A percentile compares a stretch with the other conserved stretches of the same genome.
These are phyloP conservation scores for Arachis hypogaea DNA, from an alignment of 306 rosid species.

Conservation along the genomic window DNA sequence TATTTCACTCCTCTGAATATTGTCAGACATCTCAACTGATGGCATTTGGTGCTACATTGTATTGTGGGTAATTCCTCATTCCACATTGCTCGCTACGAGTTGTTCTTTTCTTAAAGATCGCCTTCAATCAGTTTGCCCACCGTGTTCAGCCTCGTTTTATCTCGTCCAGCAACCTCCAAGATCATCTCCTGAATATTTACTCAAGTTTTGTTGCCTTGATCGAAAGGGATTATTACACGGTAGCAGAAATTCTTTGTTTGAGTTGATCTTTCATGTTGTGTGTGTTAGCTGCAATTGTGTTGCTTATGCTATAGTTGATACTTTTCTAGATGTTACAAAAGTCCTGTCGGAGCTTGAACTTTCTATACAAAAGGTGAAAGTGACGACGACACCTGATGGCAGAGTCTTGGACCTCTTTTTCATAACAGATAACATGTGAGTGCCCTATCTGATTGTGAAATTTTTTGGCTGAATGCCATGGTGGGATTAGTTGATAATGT, in stretches of 20 bases:
- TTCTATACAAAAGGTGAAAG: slow-evolving; percentile 72
- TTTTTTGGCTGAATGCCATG: neutral
- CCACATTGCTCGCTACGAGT: slow-evolving; percentile 43
- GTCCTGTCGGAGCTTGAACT: slow-evolving; percentile 73
- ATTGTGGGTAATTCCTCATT: slow-evolving; percentile 66
- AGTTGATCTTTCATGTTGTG: slow-evolving; percentile 3
- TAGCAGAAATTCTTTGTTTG: slow-evolving; percentile 24
- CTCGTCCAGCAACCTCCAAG: slow-evolving; percentile 43
- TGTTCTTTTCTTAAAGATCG: slow-evolving; percentile 62
- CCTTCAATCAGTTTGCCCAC: slow-evolving; percentile 62
- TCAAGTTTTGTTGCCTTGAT: slow-evolving; percentile 64
- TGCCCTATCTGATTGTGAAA: slow-evolving; percentile 6
- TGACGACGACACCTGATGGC: slow-evolving; percentile 80
- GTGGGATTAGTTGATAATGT: neutral
- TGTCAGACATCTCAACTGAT: slow-evolving; percentile 70
- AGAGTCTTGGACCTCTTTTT: slow-evolving; percentile 81
- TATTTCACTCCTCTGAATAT: slow-evolving; percentile 10
- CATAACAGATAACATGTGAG: slow-evolving; percentile 76
- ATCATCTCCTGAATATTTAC: slow-evolving; percentile 59
- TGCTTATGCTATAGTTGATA: slow-evolving; percentile 7
- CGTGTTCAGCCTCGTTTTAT: slow-evolving; percentile 52
- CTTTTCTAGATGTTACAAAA: slow-evolving; percentile 61
- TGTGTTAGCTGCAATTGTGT: slow-evolving; percentile 23
- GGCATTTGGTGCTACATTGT: slow-evolving; percentile 85
- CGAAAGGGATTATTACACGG: slow-evolving; percentile 76